phyloP scores from a whole-genome alignment of 1,284 basidiomycete species.

The Cryptococcus neoformans region DNA sequence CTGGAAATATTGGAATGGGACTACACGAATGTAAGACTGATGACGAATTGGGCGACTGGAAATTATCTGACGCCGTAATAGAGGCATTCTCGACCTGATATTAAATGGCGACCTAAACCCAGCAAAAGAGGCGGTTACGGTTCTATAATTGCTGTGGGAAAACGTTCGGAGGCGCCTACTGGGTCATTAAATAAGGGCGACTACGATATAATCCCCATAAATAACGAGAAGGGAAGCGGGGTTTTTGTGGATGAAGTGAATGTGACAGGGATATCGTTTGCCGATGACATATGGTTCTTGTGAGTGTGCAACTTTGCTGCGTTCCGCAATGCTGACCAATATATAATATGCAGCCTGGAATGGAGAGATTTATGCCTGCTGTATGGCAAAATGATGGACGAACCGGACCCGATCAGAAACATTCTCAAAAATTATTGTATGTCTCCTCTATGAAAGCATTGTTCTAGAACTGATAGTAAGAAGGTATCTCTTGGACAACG shows the following conservation, averaged over 20 bases:
- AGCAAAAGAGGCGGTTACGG: too few relatives aligned
- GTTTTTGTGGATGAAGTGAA: conserved; percentile 11
- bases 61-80: too few relatives aligned
- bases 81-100: too few relatives aligned
- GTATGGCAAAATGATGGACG: conserved; percentile 34
- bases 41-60: too few relatives aligned
- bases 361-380: conserved; percentile 24
- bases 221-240: too few relatives aligned
- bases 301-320: conserved; percentile 11
- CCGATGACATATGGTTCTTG: conserved; percentile 31
- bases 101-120: too few relatives aligned
- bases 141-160: too few relatives aligned
- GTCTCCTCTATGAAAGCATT: not conserved
- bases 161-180: too few relatives aligned
- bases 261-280: conserved; percentile 22
- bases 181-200: too few relatives aligned
- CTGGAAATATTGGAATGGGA: conserved; percentile 4
- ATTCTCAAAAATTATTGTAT: conserved; percentile 26
- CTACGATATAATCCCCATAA: too few relatives aligned
- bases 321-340: not conserved
- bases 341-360: conserved; percentile 6
- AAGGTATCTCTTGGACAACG: conserved; percentile 31
- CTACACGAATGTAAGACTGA: too few relatives aligned
- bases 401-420: conserved; percentile 17
- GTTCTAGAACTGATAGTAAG: not conserved